Evolutionary conservation across 345 rosid genomes (phyloP).

Genomic region (Gossypium arboreum): DNA sequence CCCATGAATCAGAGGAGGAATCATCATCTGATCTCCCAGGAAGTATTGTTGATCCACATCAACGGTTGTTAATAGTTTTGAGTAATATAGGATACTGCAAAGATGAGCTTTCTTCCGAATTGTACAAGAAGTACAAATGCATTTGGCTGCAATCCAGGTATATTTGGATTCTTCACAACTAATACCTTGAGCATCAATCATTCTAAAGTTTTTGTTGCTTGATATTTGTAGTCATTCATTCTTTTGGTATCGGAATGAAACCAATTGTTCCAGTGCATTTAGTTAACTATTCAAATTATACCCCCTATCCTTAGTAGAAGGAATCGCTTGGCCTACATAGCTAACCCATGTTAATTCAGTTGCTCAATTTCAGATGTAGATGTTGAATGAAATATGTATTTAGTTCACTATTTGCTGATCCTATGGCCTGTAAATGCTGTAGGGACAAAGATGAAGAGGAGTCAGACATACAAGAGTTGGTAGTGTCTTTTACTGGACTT

Average conservation of each 20-base stretch:
- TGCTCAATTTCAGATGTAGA: not conserved
- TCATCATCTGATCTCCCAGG: slow-evolving; percentile 48
- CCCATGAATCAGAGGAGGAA: slow-evolving; percentile 44
- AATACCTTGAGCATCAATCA: not conserved
- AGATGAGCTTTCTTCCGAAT: slow-evolving; percentile 77
- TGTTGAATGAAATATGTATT: not conserved
- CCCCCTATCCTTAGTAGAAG: not conserved
- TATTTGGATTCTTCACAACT: slow-evolving; percentile 12
- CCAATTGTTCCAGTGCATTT: not conserved
- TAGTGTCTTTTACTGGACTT: slow-evolving; percentile 67
- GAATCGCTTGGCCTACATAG: not conserved
- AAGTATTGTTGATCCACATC: slow-evolving; percentile 67
- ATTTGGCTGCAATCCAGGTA: slow-evolving; percentile 79
- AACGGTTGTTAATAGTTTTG: slow-evolving; percentile 67
- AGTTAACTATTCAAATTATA: slow-evolving; percentile 1
- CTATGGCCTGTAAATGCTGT: slow-evolving; percentile 25
- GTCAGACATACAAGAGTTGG: slow-evolving; percentile 72
- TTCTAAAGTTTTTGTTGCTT: not conserved
- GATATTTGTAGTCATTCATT: not conserved
- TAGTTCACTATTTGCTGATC: slow-evolving; percentile 16
- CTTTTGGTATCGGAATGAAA: not conserved
- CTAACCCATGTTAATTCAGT: slow-evolving; percentile 4
- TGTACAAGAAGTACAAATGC: slow-evolving; percentile 72
- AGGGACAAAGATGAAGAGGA: slow-evolving; percentile 68
- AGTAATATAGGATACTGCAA: slow-evolving; percentile 97